Base-by-base conservation (phyloP, 192 early-diverging fungal species). In the Phlyctochytrium planicorne region DNA sequence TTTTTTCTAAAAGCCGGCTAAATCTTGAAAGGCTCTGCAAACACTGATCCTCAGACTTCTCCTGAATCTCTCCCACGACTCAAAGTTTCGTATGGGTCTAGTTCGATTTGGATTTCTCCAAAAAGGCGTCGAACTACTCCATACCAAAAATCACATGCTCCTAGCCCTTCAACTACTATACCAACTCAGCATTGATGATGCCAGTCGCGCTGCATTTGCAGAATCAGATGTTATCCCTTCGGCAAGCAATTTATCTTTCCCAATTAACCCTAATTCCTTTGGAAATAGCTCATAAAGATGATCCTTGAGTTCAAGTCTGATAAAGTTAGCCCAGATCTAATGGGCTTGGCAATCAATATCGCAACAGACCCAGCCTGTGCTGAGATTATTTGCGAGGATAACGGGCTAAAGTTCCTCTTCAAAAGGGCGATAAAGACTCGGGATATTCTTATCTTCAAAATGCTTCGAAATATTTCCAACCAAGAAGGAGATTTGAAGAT, bases 281-380 rank as follows among this genome's bases (percentile, higher is more conserved):
- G 10, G 37, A 60, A 52, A 6, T 40, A 80, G 79, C 59, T 82
- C 16, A 74, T 80, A 30, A 68, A 68, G 55, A 82, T 82, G 80
- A 81, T 82, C 36, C 57, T 82, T 12, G 80, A 80, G 40, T 77
- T 74, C 34, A 75, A 74, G 20, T 69, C 70, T 12, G 77, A 82
- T 36, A n/a, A 68, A 3, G 68, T 78, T 2, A 76, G 75, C 34
- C 30, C 60, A 3, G 82, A 84, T 59, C 69, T 85, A 10, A 82
- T 82, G 74, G 75, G 83, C 0, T 63, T 84, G 16, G 80, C 74
- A n/a, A 81, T 87, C 52, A 87, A 87, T 61, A 32, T 87, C 30
- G 68, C 78, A 16, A 55, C 68, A 20, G 69, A 80, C 23, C 35
- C 70, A n/a, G 60, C 73, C 20, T 75, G 67, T 59, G 72, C 72